Base-by-base conservation (phyloP, 352 stramenopile genomes). In the Sclerospora graminicola region DNA sequence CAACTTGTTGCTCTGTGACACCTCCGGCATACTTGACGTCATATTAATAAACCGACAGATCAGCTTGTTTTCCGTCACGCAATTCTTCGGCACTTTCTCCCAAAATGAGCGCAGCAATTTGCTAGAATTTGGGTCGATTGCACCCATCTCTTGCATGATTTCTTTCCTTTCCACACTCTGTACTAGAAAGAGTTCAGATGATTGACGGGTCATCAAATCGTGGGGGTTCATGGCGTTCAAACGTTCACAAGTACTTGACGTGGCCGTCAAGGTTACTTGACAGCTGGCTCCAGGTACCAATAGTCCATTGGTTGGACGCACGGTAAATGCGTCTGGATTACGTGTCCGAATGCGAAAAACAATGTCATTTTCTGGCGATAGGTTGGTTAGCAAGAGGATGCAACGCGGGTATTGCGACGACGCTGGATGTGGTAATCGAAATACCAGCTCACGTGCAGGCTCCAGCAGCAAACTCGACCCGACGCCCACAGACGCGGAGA, bases 291-390 rank as follows among this genome's bases (percentile, higher is more conserved):
- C 68, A 13, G 72, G 65, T n/a, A 41, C 26, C 27, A 89, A 37
- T 8, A 85, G 26, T 19, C 73, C 74, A 26, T 87, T 67, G 24
- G 78, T 68, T 6, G 79, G 79, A 38, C 68, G 75, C 32, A 90
- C 79, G 15, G 65, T 70, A 50, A 90, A 90, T 34, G 79, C 79
- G 23, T 85, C 58, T 37, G 73, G 66, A 52, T 84, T 77, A 51
- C 73, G 84, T 28, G 79, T 90, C 48, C 76, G 73, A 20, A 90
- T 57, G 33, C 84, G 83, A 50, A 84, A 88, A 8, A 87, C 58
- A 11, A 84, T 57, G 46, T 66, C 60, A 39, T 81, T 74, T n/a
- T 44, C 37, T 16, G 43, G 32, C 38, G 79, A 87, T 32, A 88
- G 61, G 51, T 88, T 90, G 37, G 54, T 69, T n/a, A 89, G 66